Conservation (phyloP, 768 basidiomycete genomes). For the Boletus edulis region DNA sequence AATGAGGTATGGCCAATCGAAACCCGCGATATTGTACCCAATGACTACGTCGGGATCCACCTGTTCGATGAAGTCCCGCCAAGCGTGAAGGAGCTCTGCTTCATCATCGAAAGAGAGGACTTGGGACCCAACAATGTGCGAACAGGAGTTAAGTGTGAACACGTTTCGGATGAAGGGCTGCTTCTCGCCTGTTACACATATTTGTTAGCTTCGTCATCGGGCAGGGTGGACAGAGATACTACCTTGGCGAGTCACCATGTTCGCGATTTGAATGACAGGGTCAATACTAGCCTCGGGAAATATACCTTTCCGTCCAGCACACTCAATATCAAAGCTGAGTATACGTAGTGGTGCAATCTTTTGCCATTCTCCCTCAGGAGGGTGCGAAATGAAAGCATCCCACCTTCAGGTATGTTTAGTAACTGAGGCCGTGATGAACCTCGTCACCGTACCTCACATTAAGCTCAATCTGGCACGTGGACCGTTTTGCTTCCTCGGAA, state of each 20-base stretch:
- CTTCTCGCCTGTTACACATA: slow-evolving; percentile 64
- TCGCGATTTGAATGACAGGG: slow-evolving; percentile 98
- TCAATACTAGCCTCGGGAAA: slow-evolving; percentile 91
- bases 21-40: slow-evolving; percentile 91
- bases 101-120: slow-evolving; percentile 84
- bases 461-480: slow-evolving; percentile 89
- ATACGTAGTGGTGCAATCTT: slow-evolving; percentile 91
- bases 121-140: slow-evolving; percentile 97
- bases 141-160: slow-evolving; percentile 92
- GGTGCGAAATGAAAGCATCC: slow-evolving; percentile 83
- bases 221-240: background rate
- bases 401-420: slow-evolving; percentile 48
- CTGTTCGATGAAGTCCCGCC: slow-evolving; percentile 85
- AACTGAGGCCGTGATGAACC: background rate
- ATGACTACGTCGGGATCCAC: slow-evolving; percentile 96
- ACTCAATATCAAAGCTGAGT: slow-evolving; percentile 98
- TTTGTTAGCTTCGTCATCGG: slow-evolving; percentile 1
- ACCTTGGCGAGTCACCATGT: slow-evolving; percentile 99
- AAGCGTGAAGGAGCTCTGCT: slow-evolving; percentile 66
- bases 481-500: slow-evolving; percentile 56
- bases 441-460: slow-evolving; percentile 55
- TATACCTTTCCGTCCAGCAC: slow-evolving; percentile 95
- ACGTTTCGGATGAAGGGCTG: slow-evolving; percentile 96
- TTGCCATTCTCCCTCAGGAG: slow-evolving; percentile 90
- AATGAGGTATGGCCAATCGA: slow-evolving; percentile 95